A percentile compares a stretch with the other conserved stretches of the same genome.
Evolutionary conservation across 352 stramenopile genomes (phyloP).

Genomic region (Phytophthora quininea): DNA sequence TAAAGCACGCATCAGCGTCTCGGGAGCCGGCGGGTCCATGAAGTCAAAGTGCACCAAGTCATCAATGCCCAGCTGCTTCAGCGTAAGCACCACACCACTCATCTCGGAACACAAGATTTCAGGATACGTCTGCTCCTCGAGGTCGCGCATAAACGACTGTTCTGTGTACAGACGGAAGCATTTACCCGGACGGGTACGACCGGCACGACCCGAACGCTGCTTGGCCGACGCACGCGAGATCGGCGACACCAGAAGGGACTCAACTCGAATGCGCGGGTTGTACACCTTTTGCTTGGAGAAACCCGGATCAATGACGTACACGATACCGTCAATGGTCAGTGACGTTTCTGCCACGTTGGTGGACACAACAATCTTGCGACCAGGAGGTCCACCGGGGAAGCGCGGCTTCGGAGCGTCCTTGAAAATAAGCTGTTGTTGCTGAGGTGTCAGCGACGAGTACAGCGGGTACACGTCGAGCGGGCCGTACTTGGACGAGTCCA

Average conservation of each 20-base stretch:
- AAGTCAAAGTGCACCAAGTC: slow-evolving; percentile 99
- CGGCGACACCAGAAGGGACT: slow-evolving; percentile 98
- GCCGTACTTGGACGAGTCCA: slow-evolving; percentile 95
- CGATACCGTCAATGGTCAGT: slow-evolving; percentile 99
- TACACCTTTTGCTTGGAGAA: slow-evolving; percentile 99
- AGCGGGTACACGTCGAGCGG: slow-evolving; percentile 94
- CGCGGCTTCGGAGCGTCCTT: slow-evolving; percentile 94
- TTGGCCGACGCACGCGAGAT: slow-evolving; percentile 97
- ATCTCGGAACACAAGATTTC: slow-evolving; percentile 98
- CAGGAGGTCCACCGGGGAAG: slow-evolving; percentile 83
- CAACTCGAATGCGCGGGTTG: slow-evolving; percentile 98
- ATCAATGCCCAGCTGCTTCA: slow-evolving; percentile 99
- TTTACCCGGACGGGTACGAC: slow-evolving; percentile 92
- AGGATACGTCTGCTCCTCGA: slow-evolving; percentile 99
- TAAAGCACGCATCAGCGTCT: slow-evolving; percentile 98
- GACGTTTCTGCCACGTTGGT: slow-evolving; percentile 99
- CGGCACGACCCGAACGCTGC: slow-evolving; percentile 93
- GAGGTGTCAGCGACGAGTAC: slow-evolving; percentile 98
- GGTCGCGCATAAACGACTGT: slow-evolving; percentile 96
- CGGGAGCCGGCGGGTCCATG: slow-evolving; percentile 98
- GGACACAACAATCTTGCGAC: slow-evolving; percentile 97
- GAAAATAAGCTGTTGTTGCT: slow-evolving; percentile 99
- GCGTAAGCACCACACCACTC: slow-evolving; percentile 96
- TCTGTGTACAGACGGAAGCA: slow-evolving; percentile 99
- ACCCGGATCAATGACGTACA: slow-evolving; percentile 99